phyloP scores from a whole-genome alignment of 345 rosid species.

The Stellera chamaejasme region DNA sequence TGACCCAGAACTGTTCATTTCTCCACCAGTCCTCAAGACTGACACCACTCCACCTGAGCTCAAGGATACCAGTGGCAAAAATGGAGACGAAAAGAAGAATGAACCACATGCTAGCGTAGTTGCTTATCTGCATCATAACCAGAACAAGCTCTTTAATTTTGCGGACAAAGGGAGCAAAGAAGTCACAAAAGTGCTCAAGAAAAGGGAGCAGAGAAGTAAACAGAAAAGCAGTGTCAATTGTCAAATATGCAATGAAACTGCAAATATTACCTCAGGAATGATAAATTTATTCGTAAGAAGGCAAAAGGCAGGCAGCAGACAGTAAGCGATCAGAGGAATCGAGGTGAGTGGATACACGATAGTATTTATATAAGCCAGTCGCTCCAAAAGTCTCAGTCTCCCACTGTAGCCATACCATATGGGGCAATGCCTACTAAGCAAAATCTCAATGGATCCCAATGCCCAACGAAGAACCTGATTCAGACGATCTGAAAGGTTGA shows the following conservation, averaged over 20 bases:
- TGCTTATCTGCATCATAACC: constrained; percentile 72
- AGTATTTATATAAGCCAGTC: constrained; percentile 93
- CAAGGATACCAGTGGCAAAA: constrained; percentile 79
- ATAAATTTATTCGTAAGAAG: constrained; percentile 91
- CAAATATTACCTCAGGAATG: constrained; percentile 74
- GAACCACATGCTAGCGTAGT: constrained; percentile 96
- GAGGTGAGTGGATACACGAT: constrained; percentile 95
- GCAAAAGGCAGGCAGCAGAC: constrained; percentile 92
- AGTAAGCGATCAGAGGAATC: constrained; percentile 85
- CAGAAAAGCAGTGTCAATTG: background rate
- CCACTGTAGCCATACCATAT: constrained; percentile 97
- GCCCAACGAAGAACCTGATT: constrained; percentile 99
- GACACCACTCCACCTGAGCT: constrained; percentile 95
- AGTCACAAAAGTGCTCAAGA: background rate
- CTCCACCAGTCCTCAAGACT: constrained; percentile 99
- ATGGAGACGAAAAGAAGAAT: constrained; percentile 91
- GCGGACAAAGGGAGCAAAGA: background rate
- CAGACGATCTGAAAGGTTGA: constrained; percentile 98
- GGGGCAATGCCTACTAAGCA: constrained; percentile 98
- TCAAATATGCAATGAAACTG: background rate
- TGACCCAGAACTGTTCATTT: constrained; percentile 99
- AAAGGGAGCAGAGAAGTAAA: background rate
- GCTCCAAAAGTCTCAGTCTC: constrained; percentile 70
- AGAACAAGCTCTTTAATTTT: background rate
- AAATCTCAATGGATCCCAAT: constrained; percentile 90